A percentile compares a stretch with the other conserved stretches of the same genome.
These are phyloP conservation scores for Leccinum ochraceum DNA, from an alignment of 768 basidiomycete species.

Conservation along the genomic window DNA sequence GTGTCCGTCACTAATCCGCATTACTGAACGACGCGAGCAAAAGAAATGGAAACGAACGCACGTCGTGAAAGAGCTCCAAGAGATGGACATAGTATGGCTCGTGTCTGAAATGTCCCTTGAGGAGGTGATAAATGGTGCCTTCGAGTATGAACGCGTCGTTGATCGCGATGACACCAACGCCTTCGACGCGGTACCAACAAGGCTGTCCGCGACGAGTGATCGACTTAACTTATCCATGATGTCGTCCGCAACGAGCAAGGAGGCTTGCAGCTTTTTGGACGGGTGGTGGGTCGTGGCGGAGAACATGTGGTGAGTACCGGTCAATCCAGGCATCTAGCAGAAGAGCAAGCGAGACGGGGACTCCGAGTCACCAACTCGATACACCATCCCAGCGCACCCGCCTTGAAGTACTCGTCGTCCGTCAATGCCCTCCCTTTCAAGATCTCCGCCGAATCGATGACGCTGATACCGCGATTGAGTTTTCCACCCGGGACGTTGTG, in stretches of 20 bases:
- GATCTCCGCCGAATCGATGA: slow-evolving; percentile 91
- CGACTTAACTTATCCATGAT: slow-evolving; percentile 84
- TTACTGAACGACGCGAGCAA: background rate
- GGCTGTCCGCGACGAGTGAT: slow-evolving; percentile 94
- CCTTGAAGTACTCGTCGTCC: slow-evolving; percentile 40
- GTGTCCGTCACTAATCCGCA: background rate
- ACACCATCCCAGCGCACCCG: slow-evolving; percentile 92
- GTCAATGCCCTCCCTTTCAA: slow-evolving; percentile 66
- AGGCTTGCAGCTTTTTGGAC: slow-evolving; percentile 67
- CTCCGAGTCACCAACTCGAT: slow-evolving; percentile 72
- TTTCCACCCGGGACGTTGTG: slow-evolving; percentile 96
- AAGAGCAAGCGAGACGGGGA: background rate
- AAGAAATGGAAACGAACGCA: slow-evolving; percentile 28
- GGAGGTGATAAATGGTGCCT: slow-evolving; percentile 85
- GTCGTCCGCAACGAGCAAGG: slow-evolving; percentile 90
- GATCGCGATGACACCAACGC: slow-evolving; percentile 77
- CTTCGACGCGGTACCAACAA: slow-evolving; percentile 83
- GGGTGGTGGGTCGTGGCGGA: background rate
- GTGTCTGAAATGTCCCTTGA: slow-evolving; percentile 82
- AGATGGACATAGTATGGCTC: slow-evolving; percentile 87
- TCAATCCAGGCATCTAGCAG: background rate
- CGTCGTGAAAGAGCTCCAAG: slow-evolving; percentile 90
- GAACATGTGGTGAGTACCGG: background rate
- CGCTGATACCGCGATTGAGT: slow-evolving; percentile 94
- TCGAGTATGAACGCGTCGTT: slow-evolving; percentile 98